Evolutionary conservation across 257 asterid genomes (phyloP).

Genomic region (Gentiana macrophylla): DNA sequence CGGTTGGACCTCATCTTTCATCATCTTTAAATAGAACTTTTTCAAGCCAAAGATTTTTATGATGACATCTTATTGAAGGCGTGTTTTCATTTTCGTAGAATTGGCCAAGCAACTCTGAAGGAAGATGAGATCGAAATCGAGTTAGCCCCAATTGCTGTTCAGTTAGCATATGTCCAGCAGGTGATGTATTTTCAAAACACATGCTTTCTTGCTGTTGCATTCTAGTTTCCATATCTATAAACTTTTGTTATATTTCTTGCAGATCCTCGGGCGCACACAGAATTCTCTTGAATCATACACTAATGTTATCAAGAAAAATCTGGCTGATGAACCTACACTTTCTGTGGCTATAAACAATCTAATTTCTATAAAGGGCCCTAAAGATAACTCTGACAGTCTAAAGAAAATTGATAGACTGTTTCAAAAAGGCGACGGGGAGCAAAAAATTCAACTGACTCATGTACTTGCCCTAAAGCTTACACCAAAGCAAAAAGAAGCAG

Average conservation of each 20-base stretch:
- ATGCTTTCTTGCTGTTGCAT: background rate
- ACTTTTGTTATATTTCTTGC: slow-evolving; percentile 7
- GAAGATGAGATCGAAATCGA: slow-evolving; percentile 85
- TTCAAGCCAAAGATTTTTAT: background rate
- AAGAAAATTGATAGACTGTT: slow-evolving; percentile 79
- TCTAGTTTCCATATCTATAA: slow-evolving; percentile 6
- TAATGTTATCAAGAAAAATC: slow-evolving; percentile 62
- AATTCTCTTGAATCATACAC: slow-evolving; percentile 66
- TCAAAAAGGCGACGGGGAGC: slow-evolving; percentile 69
- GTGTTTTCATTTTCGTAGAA: slow-evolving; percentile 33
- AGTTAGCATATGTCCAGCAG: slow-evolving; percentile 85
- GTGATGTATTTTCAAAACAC: slow-evolving; percentile 21
- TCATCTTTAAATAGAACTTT: background rate
- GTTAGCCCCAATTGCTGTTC: slow-evolving; percentile 87
- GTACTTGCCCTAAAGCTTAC: slow-evolving; percentile 84
- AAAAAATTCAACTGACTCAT: slow-evolving; percentile 47
- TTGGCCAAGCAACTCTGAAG: slow-evolving; percentile 87
- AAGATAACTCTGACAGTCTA: slow-evolving; percentile 75
- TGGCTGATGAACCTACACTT: slow-evolving; percentile 69
- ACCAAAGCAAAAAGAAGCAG: slow-evolving; percentile 68
- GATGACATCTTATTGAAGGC: background rate
- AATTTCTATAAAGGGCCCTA: slow-evolving; percentile 68
- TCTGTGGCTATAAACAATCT: slow-evolving; percentile 77
- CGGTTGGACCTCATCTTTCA: no score
- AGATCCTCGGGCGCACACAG: slow-evolving; percentile 69